phyloP scores from a whole-genome alignment of 2,329 filamentous ascomycete species.

The Botrytis cinerea region DNA sequence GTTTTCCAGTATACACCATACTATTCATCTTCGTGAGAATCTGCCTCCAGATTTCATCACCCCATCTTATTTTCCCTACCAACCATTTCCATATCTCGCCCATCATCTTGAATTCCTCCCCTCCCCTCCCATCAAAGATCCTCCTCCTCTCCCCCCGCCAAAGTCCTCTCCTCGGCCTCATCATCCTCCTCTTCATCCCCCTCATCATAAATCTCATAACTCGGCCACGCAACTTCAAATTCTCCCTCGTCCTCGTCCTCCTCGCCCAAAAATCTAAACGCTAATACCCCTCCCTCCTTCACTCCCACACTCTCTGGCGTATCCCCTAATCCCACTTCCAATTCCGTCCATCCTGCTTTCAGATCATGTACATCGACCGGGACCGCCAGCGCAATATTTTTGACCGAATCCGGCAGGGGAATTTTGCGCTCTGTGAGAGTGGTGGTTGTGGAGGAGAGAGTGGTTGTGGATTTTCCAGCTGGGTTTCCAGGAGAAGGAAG shows the following conservation, averaged over 20 bases:
- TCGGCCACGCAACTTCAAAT: slow-evolving; percentile 34
- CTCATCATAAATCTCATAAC: slow-evolving; percentile 22
- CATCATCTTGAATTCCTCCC: slow-evolving; percentile 22
- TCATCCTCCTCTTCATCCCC: slow-evolving; percentile 1
- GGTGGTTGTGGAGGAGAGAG: slow-evolving; percentile 33
- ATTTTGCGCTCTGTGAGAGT: slow-evolving; percentile 33
- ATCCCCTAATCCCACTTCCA: slow-evolving; percentile 43
- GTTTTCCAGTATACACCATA: not conserved
- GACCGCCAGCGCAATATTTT: slow-evolving; percentile 50
- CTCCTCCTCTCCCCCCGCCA: not conserved
- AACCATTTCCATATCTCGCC: slow-evolving; percentile 38
- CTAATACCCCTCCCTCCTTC: slow-evolving; percentile 45
- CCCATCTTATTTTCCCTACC: slow-evolving; percentile 42
- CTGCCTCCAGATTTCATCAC: slow-evolving; percentile 45
- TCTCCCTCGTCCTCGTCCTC: slow-evolving; percentile 36
- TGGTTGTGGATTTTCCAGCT: slow-evolving; percentile 33
- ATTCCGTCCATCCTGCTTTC: slow-evolving; percentile 51
- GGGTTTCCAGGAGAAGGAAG: slow-evolving; percentile 23
- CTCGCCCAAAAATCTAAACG: slow-evolving; percentile 43
- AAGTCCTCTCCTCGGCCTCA: not conserved
- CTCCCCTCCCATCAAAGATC: not conserved
- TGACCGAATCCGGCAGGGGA: slow-evolving; percentile 40
- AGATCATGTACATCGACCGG: slow-evolving; percentile 50
- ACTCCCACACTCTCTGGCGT: slow-evolving; percentile 43
- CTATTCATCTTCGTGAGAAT: slow-evolving; percentile 40